A percentile compares a stretch with the other conserved stretches of the same genome.
These are phyloP conservation scores for Erysimum pusillum DNA, from an alignment of 441 rosid species.

Conservation along the genomic window DNA sequence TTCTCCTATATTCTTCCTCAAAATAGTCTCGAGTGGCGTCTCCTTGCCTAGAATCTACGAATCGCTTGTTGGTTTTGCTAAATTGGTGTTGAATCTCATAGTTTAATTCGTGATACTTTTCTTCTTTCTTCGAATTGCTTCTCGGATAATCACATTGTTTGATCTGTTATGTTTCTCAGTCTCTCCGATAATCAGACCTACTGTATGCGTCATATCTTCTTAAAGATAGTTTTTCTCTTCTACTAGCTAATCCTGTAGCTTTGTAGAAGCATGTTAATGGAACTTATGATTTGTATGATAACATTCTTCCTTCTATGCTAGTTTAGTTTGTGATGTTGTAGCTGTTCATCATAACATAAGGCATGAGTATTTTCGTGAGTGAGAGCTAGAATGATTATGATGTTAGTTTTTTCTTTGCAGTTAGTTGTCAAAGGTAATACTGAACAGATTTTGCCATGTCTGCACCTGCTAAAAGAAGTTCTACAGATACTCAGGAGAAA, in stretches of 20 bases:
- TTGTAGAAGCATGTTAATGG: neutral
- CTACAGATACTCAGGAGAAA: constrained; percentile 60
- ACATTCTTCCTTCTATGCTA: neutral
- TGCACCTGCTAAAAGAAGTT: constrained; percentile 57
- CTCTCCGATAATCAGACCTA: neutral
- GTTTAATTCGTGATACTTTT: neutral
- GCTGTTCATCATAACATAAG: constrained; percentile 16
- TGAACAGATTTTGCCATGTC: constrained; percentile 58
- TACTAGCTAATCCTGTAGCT: neutral
- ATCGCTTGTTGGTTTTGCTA: neutral
- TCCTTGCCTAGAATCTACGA: constrained; percentile 2
- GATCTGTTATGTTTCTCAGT: constrained; percentile 8
- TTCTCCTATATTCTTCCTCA: neutral
- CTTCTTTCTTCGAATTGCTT: neutral
- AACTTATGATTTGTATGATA: neutral
- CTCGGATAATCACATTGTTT: constrained; percentile 32
- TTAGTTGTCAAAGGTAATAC: constrained; percentile 20
- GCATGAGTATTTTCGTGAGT: constrained; percentile 21
- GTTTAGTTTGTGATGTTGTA: constrained; percentile 4
- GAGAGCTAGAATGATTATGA: constrained; percentile 2
- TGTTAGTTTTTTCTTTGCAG: constrained; percentile 33
- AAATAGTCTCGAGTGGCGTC: constrained; percentile 15
- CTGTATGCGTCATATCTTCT: neutral
- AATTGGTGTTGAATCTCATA: constrained; percentile 23
- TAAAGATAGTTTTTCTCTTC: neutral